phyloP scores from a whole-genome alignment of 139 green algal genomes.

The Auxenochlorella protothecoides region DNA sequence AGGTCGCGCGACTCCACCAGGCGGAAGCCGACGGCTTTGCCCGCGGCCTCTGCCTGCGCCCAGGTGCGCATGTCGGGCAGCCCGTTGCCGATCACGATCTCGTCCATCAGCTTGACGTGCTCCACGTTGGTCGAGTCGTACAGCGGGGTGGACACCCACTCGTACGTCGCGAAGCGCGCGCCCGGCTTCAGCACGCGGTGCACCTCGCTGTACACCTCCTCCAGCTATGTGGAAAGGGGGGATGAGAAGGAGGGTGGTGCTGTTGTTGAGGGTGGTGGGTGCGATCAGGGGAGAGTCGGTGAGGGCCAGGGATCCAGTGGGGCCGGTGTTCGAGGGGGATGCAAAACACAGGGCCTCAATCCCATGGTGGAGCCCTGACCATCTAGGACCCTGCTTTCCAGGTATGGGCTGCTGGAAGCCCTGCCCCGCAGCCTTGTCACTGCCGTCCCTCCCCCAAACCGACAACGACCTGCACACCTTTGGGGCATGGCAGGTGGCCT shows the following conservation, averaged over 20 bases:
- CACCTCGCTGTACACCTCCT: constrained; percentile 82
- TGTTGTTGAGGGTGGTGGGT: no score
- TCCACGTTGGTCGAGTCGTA: constrained; percentile 74
- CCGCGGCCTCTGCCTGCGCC: constrained; percentile 73
- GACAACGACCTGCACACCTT: constrained; percentile 35
- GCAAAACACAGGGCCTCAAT: no score
- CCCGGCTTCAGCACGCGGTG: constrained; percentile 92
- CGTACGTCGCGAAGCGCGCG: constrained; percentile 77
- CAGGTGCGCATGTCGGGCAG: constrained; percentile 88
- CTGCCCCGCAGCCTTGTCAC: not conserved
- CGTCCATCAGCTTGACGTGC: constrained; percentile 87
- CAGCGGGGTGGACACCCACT: constrained; percentile 87
- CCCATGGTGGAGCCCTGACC: no score
- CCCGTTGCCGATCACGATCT: constrained; percentile 96
- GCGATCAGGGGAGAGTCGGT: no score
- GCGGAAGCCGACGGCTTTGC: constrained; percentile 65
- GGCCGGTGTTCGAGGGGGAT: no score
- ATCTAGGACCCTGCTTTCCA: no score
- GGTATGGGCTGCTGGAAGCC: no score
- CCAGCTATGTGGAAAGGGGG: constrained; percentile 21
- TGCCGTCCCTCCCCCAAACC: no score
- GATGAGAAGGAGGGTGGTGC: no score
- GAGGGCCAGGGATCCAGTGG: no score
- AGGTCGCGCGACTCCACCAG: constrained; percentile 53
- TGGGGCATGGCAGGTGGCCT: constrained; percentile 95